A percentile compares a stretch with the other conserved stretches of the same genome.
These are phyloP conservation scores for Aspergillus texensis DNA, from an alignment of 2,329 filamentous ascomycete genomes.

Conservation along the genomic window DNA sequence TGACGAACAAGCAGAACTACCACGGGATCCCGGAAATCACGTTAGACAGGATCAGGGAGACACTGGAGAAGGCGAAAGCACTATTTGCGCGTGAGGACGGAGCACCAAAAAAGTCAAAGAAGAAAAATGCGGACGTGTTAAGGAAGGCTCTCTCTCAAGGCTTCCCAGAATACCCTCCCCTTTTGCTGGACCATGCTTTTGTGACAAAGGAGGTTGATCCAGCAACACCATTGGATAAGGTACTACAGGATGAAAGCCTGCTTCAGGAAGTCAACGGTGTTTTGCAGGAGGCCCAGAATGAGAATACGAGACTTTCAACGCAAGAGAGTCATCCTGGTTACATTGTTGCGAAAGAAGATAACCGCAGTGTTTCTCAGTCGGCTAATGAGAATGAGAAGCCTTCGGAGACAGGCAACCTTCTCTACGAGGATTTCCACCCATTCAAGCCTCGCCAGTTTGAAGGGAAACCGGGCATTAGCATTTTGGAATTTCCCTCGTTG, in stretches of 20 bases:
- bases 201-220: constrained; percentile 70
- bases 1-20: constrained; percentile 84
- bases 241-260: constrained; percentile 67
- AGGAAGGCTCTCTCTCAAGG: constrained; percentile 79
- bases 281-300: constrained; percentile 69
- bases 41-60: constrained; percentile 68
- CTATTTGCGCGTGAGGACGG: constrained; percentile 38
- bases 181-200: constrained; percentile 85
- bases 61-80: constrained; percentile 65
- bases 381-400: constrained; percentile 42
- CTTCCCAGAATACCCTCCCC: constrained; percentile 85
- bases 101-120: constrained; percentile 67
- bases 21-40: constrained; percentile 74
- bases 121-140: constrained; percentile 74
- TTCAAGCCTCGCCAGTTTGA: constrained; percentile 83
- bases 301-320: constrained; percentile 70
- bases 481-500: constrained; percentile 80
- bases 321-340: constrained; percentile 73
- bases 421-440: constrained; percentile 96
- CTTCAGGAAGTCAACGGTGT: constrained; percentile 69
- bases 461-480: constrained; percentile 63
- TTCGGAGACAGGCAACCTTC: constrained; percentile 47
- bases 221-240: constrained; percentile 65
- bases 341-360: constrained; percentile 72
- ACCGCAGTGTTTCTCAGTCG: constrained; percentile 34